These are phyloP conservation scores for Curvularia eragrostidis DNA, from an alignment of 2,329 filamentous ascomycete species.

Conservation along the genomic window DNA sequence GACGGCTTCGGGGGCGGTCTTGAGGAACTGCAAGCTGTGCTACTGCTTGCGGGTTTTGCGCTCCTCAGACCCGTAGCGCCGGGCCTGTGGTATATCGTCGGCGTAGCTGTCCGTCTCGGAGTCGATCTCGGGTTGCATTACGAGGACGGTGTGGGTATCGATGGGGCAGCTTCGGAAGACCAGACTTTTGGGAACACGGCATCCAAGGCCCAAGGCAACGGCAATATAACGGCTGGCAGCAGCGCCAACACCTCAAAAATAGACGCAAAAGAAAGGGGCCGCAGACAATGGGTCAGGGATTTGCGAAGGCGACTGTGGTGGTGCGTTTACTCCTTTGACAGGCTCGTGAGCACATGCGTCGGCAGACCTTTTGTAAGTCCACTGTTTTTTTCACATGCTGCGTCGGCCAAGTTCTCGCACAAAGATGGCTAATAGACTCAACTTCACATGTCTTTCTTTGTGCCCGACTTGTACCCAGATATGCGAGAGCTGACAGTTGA, in stretches of 20 bases:
- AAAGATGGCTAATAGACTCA: not conserved
- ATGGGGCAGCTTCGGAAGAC: constrained; percentile 52
- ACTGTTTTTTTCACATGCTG: not conserved
- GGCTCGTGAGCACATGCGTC: constrained; percentile 93
- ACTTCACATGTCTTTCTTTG: not conserved
- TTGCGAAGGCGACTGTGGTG: constrained; percentile 89
- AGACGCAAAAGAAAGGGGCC: constrained; percentile 65
- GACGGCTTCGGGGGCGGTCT: constrained; percentile 82
- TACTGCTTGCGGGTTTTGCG: constrained; percentile 89
- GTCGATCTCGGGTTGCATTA: constrained; percentile 92
- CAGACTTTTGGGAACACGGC: constrained; percentile 30
- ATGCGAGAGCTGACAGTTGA: constrained; percentile 15
- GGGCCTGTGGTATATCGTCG: constrained; percentile 96
- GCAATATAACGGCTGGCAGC: constrained; percentile 24
- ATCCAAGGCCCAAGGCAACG: constrained; percentile 46
- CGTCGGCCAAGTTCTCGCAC: not conserved
- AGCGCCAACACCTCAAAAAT: constrained; percentile 45
- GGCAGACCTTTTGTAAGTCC: constrained; percentile 76
- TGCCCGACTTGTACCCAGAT: not conserved
- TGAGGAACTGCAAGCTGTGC: constrained; percentile 91
- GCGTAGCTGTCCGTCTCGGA: constrained; percentile 86
- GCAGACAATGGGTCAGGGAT: constrained; percentile 84
- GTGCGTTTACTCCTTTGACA: constrained; percentile 94
- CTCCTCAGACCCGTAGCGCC: constrained; percentile 89
- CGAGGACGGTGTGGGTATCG: constrained; percentile 79